A percentile compares a stretch with the other conserved stretches of the same genome.
phyloP scores from a whole-genome alignment of 2,329 filamentous ascomycete species.

The Fusarium humuli region DNA sequence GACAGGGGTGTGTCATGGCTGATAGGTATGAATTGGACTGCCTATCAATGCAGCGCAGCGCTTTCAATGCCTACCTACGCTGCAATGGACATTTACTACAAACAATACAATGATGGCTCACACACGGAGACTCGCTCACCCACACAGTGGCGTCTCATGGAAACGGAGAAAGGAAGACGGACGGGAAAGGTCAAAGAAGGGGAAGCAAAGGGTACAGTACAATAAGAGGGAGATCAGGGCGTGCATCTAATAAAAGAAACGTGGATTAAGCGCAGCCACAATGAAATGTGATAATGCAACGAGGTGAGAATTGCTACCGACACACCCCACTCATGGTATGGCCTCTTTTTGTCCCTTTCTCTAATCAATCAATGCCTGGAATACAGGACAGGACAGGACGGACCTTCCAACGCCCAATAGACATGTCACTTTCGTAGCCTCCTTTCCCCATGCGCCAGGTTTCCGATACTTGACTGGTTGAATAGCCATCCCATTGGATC shows the following conservation, averaged over 20 bases:
- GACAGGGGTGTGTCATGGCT: slow-evolving; percentile 26
- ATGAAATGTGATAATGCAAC: slow-evolving; percentile 29
- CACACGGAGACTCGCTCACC: slow-evolving; percentile 2
- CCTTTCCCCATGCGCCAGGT: slow-evolving; percentile 40
- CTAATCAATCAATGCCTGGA: slow-evolving; percentile 19
- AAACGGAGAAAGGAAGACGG: slow-evolving; percentile 21
- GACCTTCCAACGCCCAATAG: slow-evolving; percentile 27
- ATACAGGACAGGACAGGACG: not conserved
- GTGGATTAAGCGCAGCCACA: slow-evolving; percentile 32
- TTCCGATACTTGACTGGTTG: slow-evolving; percentile 21
- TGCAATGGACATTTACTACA: too few species aligned
- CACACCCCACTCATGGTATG: slow-evolving; percentile 6
- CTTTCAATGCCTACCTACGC: not conserved
- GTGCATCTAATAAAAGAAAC: slow-evolving; percentile 26
- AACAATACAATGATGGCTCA: slow-evolving; percentile 5
- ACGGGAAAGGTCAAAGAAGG: slow-evolving; percentile 18
- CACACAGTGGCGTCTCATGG: slow-evolving; percentile 28
- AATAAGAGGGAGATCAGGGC: not conserved
- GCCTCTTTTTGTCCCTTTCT: slow-evolving; percentile 12
- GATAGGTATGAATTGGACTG: slow-evolving; percentile 33
- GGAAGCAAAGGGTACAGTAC: slow-evolving; percentile 11
- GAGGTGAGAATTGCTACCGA: slow-evolving; percentile 6
- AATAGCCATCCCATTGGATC: too few species aligned
- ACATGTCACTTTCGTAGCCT: slow-evolving; percentile 13
- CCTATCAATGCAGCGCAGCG: not conserved